Conservation (phyloP, 139 green algal species). For the Ettlia oleoabundans region DNA sequence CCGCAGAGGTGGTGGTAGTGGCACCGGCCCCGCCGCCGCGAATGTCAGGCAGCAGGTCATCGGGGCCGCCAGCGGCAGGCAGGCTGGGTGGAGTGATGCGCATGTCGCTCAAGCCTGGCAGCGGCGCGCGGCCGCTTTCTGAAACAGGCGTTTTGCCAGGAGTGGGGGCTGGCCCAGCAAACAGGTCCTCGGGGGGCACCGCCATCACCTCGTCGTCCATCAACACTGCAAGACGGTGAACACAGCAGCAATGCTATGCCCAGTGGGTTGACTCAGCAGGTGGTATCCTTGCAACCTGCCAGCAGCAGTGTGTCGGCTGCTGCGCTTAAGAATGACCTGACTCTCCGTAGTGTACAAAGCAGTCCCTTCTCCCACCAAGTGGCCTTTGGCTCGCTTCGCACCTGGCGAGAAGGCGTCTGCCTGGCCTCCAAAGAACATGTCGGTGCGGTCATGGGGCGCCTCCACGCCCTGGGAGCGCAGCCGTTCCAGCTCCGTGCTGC, state of each 20-base stretch:
- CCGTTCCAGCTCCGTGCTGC: slow-evolving; percentile 52
- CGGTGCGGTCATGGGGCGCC: not conserved
- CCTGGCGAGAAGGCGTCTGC: slow-evolving; percentile 32
- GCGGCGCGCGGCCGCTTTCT: slow-evolving; percentile 10
- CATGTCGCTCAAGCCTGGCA: slow-evolving; percentile 34
- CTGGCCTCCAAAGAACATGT: slow-evolving; percentile 42
- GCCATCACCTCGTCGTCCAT: slow-evolving; percentile 47
- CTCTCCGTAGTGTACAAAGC: not conserved
- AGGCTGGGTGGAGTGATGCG: slow-evolving; percentile 41
- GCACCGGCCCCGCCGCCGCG: slow-evolving; percentile 1
- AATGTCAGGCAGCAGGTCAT: slow-evolving; percentile 31
- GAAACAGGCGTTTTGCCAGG: slow-evolving; percentile 12
- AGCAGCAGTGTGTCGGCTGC: no score
- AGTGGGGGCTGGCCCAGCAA: slow-evolving; percentile 9
- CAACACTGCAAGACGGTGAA: slow-evolving; percentile 21
- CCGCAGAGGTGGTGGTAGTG: not conserved
- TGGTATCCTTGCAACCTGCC: no score
- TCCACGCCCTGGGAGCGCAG: slow-evolving; percentile 45
- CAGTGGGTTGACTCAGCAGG: no score
- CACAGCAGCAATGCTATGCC: no score
- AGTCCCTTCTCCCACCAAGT: no score
- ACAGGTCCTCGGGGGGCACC: slow-evolving; percentile 36
- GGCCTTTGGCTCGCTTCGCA: not conserved
- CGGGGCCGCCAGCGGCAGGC: not conserved
- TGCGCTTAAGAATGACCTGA: no score